phyloP scores from a whole-genome alignment of 2,329 filamentous ascomycete genomes.

The Cordyceps cicadae region DNA sequence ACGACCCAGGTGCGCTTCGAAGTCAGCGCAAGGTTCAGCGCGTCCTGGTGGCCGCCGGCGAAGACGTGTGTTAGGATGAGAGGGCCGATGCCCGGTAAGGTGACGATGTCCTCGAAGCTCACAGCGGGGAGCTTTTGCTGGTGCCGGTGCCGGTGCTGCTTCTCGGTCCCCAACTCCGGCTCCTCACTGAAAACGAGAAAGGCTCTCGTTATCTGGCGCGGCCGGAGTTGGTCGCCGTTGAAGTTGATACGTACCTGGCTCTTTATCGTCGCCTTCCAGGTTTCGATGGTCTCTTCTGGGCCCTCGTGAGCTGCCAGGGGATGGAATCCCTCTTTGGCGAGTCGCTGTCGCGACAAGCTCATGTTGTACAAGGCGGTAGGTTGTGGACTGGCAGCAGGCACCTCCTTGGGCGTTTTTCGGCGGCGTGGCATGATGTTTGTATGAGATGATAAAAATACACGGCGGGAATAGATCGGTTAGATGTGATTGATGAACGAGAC shows the following conservation, averaged over 20 bases:
- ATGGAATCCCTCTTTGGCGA: neutral
- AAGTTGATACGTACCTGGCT: neutral
- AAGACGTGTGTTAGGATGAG: slow-evolving; percentile 15
- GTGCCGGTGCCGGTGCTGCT: too few relatives aligned
- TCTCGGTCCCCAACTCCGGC: neutral
- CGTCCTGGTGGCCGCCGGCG: slow-evolving; percentile 17
- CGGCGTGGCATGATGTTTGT: too few relatives aligned
- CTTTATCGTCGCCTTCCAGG: neutral
- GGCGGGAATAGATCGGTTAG: too few relatives aligned
- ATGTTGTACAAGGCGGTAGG: too few relatives aligned
- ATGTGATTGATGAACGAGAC: too few relatives aligned
- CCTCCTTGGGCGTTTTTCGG: too few relatives aligned
- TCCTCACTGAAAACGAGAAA: neutral
- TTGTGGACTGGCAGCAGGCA: too few relatives aligned
- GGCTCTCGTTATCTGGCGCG: neutral
- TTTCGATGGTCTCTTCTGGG: neutral
- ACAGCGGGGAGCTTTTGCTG: too few relatives aligned
- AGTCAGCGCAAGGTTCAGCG: slow-evolving; percentile 17
- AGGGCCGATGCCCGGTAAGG: slow-evolving; percentile 14
- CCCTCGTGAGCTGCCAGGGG: neutral
- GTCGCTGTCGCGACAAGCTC: neutral
- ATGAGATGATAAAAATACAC: too few relatives aligned
- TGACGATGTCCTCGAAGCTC: neutral
- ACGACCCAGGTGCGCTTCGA: slow-evolving; percentile 18
- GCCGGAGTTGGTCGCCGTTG: neutral